Evolutionary conservation across 176 grass and related monocot species (phyloP).

Genomic region (Oropetium thomaeum): DNA sequence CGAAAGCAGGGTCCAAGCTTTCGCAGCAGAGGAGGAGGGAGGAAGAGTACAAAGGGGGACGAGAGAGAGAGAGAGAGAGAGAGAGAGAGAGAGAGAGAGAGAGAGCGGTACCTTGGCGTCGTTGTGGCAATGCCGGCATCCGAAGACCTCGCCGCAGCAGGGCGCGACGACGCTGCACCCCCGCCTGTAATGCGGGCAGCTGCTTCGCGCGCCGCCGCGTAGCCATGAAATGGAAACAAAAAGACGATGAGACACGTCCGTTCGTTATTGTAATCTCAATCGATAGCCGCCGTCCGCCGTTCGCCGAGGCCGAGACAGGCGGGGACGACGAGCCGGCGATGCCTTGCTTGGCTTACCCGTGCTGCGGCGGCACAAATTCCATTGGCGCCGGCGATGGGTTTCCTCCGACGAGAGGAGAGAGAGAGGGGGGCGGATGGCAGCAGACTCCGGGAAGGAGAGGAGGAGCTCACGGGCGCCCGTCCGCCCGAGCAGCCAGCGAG

Average conservation of each 20-base stretch:
- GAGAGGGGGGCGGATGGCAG: too few species aligned
- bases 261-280: neutral
- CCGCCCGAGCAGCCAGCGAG: neutral
- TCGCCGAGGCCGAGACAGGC: neutral
- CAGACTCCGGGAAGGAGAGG: neutral
- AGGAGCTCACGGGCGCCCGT: neutral
- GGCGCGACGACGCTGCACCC: constrained; percentile 70
- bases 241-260: neutral
- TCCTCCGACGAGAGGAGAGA: neutral
- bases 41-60: neutral
- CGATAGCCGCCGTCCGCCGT: neutral
- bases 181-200: constrained; percentile 71
- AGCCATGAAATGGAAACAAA: neutral
- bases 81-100: neutral
- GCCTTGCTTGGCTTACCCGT: constrained; percentile 49
- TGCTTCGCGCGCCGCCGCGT: too few species aligned
- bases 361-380: constrained; percentile 25
- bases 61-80: neutral
- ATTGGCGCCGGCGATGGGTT: neutral
- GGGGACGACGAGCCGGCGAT: neutral
- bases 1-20: neutral
- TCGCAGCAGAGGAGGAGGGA: neutral
- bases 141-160: constrained; percentile 79
- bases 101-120: constrained; percentile 54
- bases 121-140: constrained; percentile 90